These are phyloP conservation scores for Sanghuangporus weigelae DNA, from an alignment of 1,284 basidiomycete species.

Conservation along the genomic window DNA sequence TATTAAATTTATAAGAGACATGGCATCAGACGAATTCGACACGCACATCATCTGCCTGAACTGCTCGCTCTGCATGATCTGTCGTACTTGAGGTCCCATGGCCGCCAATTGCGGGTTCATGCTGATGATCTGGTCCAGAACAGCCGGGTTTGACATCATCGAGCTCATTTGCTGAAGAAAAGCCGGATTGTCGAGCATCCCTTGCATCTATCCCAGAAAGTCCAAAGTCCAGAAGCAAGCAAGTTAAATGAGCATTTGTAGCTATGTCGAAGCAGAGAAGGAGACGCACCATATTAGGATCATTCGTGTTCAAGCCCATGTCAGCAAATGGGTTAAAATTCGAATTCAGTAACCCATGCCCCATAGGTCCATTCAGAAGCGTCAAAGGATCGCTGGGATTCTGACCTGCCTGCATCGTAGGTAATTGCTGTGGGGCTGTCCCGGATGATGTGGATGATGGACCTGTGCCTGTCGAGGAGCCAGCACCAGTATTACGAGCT, in stretches of 20 bases:
- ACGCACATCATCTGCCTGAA: slow-evolving; percentile 79
- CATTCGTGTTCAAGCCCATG: slow-evolving; percentile 80
- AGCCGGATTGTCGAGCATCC: slow-evolving; percentile 79
- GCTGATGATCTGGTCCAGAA: slow-evolving; percentile 82
- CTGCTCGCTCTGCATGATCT: slow-evolving; percentile 75
- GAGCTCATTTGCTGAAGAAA: slow-evolving; percentile 73
- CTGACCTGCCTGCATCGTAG: slow-evolving; percentile 79
- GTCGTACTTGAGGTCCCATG: slow-evolving; percentile 78
- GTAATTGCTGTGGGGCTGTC: slow-evolving; percentile 46
- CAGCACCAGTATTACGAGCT: slow-evolving; percentile 41
- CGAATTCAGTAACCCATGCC: slow-evolving; percentile 62
- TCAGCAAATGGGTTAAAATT: slow-evolving; percentile 86
- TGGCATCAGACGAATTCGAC: neutral
- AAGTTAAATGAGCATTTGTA: neutral
- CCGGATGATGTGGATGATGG: slow-evolving; percentile 23
- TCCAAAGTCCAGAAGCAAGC: too few relatives aligned
- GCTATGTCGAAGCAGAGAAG: neutral
- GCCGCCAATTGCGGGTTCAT: slow-evolving; percentile 74
- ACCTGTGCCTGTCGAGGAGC: slow-evolving; percentile 26
- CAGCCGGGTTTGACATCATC: slow-evolving; percentile 73
- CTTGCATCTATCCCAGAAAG: slow-evolving; percentile 53
- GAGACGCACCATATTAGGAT: slow-evolving; percentile 79
- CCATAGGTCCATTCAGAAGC: slow-evolving; percentile 64
- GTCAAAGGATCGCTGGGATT: slow-evolving; percentile 77
- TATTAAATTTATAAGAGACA: neutral